Conservation (phyloP, 768 basidiomycete genomes). For the Tephrocybe sp. region DNA sequence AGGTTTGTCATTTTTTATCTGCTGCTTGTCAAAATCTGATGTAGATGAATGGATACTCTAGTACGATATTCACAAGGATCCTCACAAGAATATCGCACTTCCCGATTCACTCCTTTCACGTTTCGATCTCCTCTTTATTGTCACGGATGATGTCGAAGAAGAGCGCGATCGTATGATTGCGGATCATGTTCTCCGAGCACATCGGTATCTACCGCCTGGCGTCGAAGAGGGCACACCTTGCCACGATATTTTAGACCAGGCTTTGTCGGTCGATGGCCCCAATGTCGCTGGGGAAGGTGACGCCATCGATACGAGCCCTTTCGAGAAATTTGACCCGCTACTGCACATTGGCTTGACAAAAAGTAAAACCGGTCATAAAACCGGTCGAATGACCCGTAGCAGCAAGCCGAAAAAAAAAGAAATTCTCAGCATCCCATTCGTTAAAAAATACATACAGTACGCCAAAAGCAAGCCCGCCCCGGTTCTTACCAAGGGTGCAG, state of each 20-base stretch:
- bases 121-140: slow-evolving; percentile 97
- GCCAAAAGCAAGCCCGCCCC: slow-evolving; percentile 89
- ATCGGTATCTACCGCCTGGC: slow-evolving; percentile 94
- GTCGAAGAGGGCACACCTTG: slow-evolving; percentile 95
- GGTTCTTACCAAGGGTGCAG: slow-evolving; percentile 86
- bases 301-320: slow-evolving; percentile 73
- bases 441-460: slow-evolving; percentile 99
- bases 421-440: slow-evolving; percentile 88
- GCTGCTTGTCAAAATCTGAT: not conserved
- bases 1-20: slow-evolving; percentile 49
- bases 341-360: slow-evolving; percentile 80
- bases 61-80: slow-evolving; percentile 99
- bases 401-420: slow-evolving; percentile 69
- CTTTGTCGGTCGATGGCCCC: slow-evolving; percentile 85
- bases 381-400: slow-evolving; percentile 55
- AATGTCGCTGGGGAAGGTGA: slow-evolving; percentile 52
- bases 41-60: slow-evolving; percentile 35
- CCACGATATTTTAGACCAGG: slow-evolving; percentile 84
- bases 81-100: slow-evolving; percentile 97
- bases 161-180: slow-evolving; percentile 91
- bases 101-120: slow-evolving; percentile 97
- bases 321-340: slow-evolving; percentile 95
- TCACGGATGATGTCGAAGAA: slow-evolving; percentile 98
- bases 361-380: slow-evolving; percentile 20
- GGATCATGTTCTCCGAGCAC: slow-evolving; percentile 96